Evolutionary conservation across 768 basidiomycete genomes (phyloP).

Genomic region (Lentinula edodes): DNA sequence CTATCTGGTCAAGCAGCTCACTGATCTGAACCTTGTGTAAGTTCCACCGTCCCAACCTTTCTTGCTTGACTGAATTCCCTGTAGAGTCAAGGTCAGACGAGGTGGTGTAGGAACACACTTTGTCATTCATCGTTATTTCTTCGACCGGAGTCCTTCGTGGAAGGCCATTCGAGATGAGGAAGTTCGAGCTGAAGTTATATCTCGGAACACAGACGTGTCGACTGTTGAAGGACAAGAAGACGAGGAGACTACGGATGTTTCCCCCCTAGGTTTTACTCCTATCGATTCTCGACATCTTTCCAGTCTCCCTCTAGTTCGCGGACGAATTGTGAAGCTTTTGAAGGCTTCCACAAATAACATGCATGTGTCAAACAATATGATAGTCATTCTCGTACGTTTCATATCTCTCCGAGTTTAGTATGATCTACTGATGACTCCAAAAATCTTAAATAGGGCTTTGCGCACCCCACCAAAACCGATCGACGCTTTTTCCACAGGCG

Average conservation of each 20-base stretch:
- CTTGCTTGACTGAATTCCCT: slow-evolving; percentile 3
- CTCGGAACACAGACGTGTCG: slow-evolving; percentile 14
- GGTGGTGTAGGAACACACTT: slow-evolving; percentile 75
- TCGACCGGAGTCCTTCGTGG: slow-evolving; percentile 72
- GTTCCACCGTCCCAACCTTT: slow-evolving; percentile 12
- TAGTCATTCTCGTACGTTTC: slow-evolving; percentile 59
- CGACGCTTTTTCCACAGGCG: slow-evolving; percentile 79
- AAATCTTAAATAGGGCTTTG: slow-evolving; percentile 52
- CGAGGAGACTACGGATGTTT: slow-evolving; percentile 11
- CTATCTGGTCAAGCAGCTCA: slow-evolving; percentile 77
- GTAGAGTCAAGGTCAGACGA: slow-evolving; percentile 69
- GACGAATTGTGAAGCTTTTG: slow-evolving; percentile 66
- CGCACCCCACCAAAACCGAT: slow-evolving; percentile 68
- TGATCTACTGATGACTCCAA: neutral
- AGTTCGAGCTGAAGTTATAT: slow-evolving; percentile 34
- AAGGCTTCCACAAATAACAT: slow-evolving; percentile 64
- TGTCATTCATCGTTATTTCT: slow-evolving; percentile 81
- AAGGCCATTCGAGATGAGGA: slow-evolving; percentile 71
- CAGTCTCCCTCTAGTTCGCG: slow-evolving; percentile 65
- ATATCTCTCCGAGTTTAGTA: slow-evolving; percentile 18
- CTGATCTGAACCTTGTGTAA: slow-evolving; percentile 70
- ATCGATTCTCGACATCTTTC: slow-evolving; percentile 77
- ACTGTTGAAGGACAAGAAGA: slow-evolving; percentile 28
- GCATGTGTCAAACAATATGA: slow-evolving; percentile 69
- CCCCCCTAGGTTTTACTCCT: slow-evolving; percentile 53